Conservation (phyloP, 306 rosid species). For the Inga oerstediana region DNA sequence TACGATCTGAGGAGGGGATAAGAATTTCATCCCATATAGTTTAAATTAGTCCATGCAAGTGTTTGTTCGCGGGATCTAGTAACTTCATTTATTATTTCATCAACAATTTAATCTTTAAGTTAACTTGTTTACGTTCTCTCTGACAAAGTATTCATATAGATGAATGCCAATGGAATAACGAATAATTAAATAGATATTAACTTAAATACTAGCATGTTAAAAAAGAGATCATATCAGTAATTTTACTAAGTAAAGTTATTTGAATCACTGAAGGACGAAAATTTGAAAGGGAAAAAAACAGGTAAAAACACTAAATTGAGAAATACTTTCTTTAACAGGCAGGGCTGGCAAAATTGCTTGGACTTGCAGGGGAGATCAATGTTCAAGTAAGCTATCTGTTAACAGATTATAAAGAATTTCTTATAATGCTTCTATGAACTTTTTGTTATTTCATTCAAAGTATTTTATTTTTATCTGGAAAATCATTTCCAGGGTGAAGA, state of each 20-base stretch:
- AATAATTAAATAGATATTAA: background rate
- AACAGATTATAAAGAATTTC: background rate
- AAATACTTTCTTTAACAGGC: constrained; percentile 55
- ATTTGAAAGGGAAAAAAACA: background rate
- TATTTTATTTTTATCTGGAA: background rate
- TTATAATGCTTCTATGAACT: background rate
- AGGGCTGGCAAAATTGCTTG: constrained; percentile 88
- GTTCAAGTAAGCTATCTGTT: constrained; percentile 57
- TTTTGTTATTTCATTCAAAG: background rate
- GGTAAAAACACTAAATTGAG: background rate
- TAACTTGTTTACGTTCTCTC: background rate
- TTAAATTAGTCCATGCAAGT: background rate
- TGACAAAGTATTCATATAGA: background rate
- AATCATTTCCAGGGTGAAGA: constrained; percentile 62
- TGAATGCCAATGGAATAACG: background rate
- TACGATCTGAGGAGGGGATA: background rate
- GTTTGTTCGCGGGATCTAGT: background rate
- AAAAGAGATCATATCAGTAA: background rate
- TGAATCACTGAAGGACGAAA: background rate
- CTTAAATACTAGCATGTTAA: background rate
- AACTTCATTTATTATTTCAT: background rate
- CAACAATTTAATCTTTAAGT: background rate
- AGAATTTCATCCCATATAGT: background rate
- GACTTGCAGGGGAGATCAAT: constrained; percentile 95
- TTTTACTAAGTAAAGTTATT: background rate